Evolutionary conservation across 805 yeast species (phyloP).

Genomic region (Yarrowia divulgata): DNA sequence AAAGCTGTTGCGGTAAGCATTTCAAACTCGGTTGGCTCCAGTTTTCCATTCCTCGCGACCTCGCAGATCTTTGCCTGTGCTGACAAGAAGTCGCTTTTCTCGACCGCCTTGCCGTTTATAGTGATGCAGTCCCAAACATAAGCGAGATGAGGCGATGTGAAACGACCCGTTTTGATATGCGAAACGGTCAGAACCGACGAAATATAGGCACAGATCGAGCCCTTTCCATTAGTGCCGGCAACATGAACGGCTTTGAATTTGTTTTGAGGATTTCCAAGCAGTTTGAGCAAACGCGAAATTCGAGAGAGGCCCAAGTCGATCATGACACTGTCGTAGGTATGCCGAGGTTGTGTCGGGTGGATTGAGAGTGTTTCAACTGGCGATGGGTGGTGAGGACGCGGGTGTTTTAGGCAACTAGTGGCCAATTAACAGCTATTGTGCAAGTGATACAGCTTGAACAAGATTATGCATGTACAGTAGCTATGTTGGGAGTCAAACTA

Average conservation of each 20-base stretch:
- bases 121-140: slow-evolving; percentile 77
- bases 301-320: slow-evolving; percentile 68
- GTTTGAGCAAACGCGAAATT: slow-evolving; percentile 55
- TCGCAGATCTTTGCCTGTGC: slow-evolving; percentile 7
- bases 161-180: slow-evolving; percentile 68
- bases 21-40: slow-evolving; percentile 83
- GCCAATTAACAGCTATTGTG: not conserved
- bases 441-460: not conserved
- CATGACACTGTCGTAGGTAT: slow-evolving; percentile 7
- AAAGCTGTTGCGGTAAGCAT: slow-evolving; percentile 84
- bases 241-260: slow-evolving; percentile 77
- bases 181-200: slow-evolving; percentile 65
- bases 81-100: slow-evolving; percentile 55
- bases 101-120: slow-evolving; percentile 66
- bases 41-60: not conserved
- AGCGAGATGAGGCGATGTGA: slow-evolving; percentile 87
- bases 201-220: slow-evolving; percentile 86
- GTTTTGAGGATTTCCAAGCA: slow-evolving; percentile 73
- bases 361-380: no score
- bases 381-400: not conserved
- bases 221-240: slow-evolving; percentile 98
- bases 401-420: no score
- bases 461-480: slow-evolving; percentile 2
- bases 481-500: slow-evolving; percentile 20
- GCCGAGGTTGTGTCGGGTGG: not conserved